Conservation (phyloP, 768 basidiomycete genomes). For the Lyophyllum semitale region DNA sequence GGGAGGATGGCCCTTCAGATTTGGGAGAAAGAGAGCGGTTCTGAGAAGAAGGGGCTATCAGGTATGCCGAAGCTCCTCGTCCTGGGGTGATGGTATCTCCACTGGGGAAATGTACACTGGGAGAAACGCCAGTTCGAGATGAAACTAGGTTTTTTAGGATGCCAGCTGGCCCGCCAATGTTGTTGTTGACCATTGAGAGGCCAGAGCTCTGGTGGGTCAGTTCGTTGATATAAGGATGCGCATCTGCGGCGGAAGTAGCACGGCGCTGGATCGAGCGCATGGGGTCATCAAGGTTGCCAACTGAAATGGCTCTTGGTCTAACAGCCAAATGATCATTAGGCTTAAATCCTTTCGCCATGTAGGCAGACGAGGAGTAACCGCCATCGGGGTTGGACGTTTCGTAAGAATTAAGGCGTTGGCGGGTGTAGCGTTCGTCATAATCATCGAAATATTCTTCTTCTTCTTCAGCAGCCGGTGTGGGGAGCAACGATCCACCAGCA, state of each 20-base stretch:
- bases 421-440: constrained; percentile 55
- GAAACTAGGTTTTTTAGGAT: constrained; percentile 57
- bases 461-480: constrained; percentile 70
- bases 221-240: constrained; percentile 62
- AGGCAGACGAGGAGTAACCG: constrained; percentile 56
- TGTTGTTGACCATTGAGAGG: constrained; percentile 37
- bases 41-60: constrained; percentile 66
- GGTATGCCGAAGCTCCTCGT: constrained; percentile 62
- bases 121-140: constrained; percentile 47
- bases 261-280: constrained; percentile 70
- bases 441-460: constrained; percentile 74
- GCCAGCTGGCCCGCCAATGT: constrained; percentile 42
- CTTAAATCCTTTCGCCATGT: constrained; percentile 75
- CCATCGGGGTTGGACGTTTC: constrained; percentile 54
- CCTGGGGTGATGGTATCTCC: constrained; percentile 48
- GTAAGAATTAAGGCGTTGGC: constrained; percentile 64
- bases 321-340: constrained; percentile 66
- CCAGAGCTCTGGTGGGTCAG: constrained; percentile 44
- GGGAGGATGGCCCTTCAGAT: constrained; percentile 66
- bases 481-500: constrained; percentile 58
- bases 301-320: constrained; percentile 83
- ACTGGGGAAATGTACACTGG: constrained; percentile 71
- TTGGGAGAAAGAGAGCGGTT: constrained; percentile 85
- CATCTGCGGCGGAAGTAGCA: constrained; percentile 53
- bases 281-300: constrained; percentile 85